phyloP scores from a whole-genome alignment of 169 alveolate species.

The Cryptosporidium sp. region DNA sequence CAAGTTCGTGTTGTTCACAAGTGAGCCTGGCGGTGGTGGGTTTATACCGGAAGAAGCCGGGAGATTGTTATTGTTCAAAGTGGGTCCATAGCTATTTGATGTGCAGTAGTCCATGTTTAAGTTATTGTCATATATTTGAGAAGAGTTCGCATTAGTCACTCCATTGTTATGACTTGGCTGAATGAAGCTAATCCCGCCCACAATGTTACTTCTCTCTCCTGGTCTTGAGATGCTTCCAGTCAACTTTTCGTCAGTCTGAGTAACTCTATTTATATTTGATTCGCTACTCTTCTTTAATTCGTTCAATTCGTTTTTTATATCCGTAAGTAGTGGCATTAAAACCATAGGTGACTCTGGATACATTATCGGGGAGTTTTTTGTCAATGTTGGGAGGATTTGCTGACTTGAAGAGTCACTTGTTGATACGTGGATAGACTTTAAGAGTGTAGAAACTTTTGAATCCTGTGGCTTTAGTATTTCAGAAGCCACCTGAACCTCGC shows the following conservation, averaged over 20 bases:
- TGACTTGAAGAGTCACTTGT: constrained; percentile 2
- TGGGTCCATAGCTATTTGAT: not conserved
- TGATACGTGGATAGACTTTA: not conserved
- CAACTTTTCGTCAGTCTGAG: constrained; percentile 11
- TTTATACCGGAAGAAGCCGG: constrained; percentile 1
- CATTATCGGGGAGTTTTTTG: constrained; percentile 49
- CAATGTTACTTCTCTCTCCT: not conserved
- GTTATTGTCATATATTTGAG: not conserved
- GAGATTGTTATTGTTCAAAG: not conserved
- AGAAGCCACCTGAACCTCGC: not conserved
- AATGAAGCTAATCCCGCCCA: not conserved
- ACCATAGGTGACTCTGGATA: constrained; percentile 73
- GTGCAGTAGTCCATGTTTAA: not conserved
- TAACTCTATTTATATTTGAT: constrained; percentile 3
- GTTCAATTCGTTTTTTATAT: constrained; percentile 52
- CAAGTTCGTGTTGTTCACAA: not conserved
- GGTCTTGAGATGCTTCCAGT: not conserved
- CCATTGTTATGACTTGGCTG: not conserved
- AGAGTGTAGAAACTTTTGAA: not conserved
- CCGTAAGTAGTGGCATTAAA: constrained; percentile 67
- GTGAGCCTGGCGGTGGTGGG: constrained; percentile 3
- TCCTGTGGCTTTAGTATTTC: not conserved
- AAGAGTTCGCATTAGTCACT: not conserved
- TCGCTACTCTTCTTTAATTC: constrained; percentile 50
- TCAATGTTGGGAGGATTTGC: constrained; percentile 36